phyloP scores from a whole-genome alignment of 2,329 filamentous ascomycete species.

The Epichloe sibirici region DNA sequence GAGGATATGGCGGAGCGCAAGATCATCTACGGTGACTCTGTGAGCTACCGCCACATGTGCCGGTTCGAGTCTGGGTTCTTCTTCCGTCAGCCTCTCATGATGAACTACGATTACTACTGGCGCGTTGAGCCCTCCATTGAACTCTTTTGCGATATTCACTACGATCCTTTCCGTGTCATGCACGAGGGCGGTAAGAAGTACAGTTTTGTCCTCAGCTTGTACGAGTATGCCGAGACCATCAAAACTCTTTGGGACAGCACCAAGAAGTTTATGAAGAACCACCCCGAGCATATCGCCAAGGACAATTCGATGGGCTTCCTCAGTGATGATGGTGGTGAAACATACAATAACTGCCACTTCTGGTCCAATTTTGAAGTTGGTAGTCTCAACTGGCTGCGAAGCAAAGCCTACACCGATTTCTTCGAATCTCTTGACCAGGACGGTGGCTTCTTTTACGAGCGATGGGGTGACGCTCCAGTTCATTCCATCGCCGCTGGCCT shows the following conservation, averaged over 20 bases:
- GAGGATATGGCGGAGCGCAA: constrained; percentile 89
- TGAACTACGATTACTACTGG: constrained; percentile 99
- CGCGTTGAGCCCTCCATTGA: constrained; percentile 95
- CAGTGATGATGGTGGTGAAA: constrained; percentile 81
- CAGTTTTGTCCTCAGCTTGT: constrained; percentile 88
- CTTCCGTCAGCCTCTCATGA: constrained; percentile 87
- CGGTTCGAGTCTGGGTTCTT: constrained; percentile 99
- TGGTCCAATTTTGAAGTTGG: constrained; percentile 99
- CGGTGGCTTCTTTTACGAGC: constrained; percentile 97
- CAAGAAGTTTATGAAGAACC: constrained; percentile 84
- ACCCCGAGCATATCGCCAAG: constrained; percentile 76
- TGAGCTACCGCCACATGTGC: constrained; percentile 99
- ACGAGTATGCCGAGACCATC: constrained; percentile 95
- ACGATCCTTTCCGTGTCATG: constrained; percentile 96
- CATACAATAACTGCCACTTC: constrained; percentile 98
- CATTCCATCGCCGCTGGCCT: constrained; percentile 92
- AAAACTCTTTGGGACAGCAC: constrained; percentile 89
- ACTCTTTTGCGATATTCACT: constrained; percentile 89
- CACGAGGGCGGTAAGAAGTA: constrained; percentile 96
- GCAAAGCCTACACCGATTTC: constrained; percentile 77
- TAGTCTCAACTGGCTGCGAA: constrained; percentile 85
- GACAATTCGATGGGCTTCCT: constrained; percentile 85
- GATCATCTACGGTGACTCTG: constrained; percentile 95
- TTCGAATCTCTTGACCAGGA: constrained; percentile 81
- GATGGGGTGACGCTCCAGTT: constrained; percentile 94